Evolutionary conservation across 2,329 filamentous ascomycete genomes (phyloP).

Genomic region (Cryphonectria naterciae): DNA sequence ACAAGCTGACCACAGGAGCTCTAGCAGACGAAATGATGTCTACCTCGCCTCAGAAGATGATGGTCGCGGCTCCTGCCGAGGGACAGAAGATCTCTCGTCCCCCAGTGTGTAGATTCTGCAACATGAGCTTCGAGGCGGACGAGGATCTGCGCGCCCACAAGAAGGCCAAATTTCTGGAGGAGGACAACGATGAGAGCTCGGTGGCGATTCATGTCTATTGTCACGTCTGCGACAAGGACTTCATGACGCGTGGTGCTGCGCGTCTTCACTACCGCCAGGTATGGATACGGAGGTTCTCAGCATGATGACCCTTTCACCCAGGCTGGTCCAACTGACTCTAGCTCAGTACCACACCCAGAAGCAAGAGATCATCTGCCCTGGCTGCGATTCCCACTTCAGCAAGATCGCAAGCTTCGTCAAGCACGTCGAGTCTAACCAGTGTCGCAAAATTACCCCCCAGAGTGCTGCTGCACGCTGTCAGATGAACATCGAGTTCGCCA

Average conservation of each 20-base stretch:
- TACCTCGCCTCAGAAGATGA: too few relatives aligned
- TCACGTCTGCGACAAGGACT: slow-evolving; percentile 43
- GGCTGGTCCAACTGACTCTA: neutral
- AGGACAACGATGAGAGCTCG: slow-evolving; percentile 13
- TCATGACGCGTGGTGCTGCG: slow-evolving; percentile 40
- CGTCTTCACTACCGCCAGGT: slow-evolving; percentile 43
- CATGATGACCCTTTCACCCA: too few relatives aligned
- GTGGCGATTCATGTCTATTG: slow-evolving; percentile 41
- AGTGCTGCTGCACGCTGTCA: slow-evolving; percentile 19
- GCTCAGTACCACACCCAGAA: slow-evolving; percentile 43
- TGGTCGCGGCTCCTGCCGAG: neutral
- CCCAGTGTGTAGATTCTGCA: slow-evolving; percentile 28
- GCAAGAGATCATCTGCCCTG: slow-evolving; percentile 52
- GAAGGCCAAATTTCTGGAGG: slow-evolving; percentile 36
- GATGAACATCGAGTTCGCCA: slow-evolving; percentile 43
- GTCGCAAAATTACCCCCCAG: slow-evolving; percentile 38
- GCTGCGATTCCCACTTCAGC: slow-evolving; percentile 46
- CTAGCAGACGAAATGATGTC: neutral
- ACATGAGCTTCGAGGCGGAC: slow-evolving; percentile 25
- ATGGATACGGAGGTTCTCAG: slow-evolving; percentile 15
- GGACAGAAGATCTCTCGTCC: neutral
- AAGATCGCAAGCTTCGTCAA: slow-evolving; percentile 44
- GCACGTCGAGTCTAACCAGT: slow-evolving; percentile 51
- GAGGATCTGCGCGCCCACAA: slow-evolving; percentile 34
- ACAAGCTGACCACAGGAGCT: neutral